Evolutionary conservation across 352 stramenopile species (phyloP).

Genomic region (Phytophthora citrophthora): DNA sequence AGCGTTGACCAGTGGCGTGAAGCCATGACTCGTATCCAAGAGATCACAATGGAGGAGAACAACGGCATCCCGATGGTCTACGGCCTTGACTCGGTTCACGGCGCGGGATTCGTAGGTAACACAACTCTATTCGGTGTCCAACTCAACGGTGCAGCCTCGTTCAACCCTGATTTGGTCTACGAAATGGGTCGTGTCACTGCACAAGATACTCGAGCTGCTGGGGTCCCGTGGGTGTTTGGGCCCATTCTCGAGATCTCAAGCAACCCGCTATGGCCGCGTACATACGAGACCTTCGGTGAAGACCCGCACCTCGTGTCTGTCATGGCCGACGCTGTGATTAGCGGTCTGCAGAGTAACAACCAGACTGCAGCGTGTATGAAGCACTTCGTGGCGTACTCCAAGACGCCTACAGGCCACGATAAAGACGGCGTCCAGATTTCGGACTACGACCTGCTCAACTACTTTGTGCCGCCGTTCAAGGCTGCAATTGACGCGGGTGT

Average conservation of each 20-base stretch:
- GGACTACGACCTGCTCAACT: slow-evolving; percentile 77
- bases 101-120: slow-evolving; percentile 56
- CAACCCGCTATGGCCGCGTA: not conserved
- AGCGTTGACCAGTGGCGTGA: slow-evolving; percentile 53
- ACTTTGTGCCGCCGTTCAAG: slow-evolving; percentile 78
- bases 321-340: slow-evolving; percentile 70
- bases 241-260: not conserved
- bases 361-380: slow-evolving; percentile 84
- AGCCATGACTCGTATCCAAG: slow-evolving; percentile 67
- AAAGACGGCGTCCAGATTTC: slow-evolving; percentile 69
- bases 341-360: slow-evolving; percentile 73
- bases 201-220: not conserved
- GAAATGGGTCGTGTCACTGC: slow-evolving; percentile 8
- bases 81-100: slow-evolving; percentile 71
- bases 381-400: slow-evolving; percentile 74
- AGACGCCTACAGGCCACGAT: slow-evolving; percentile 77
- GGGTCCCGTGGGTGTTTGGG: not conserved
- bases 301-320: slow-evolving; percentile 77
- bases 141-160: slow-evolving; percentile 2
- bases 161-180: slow-evolving; percentile 12
- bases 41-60: slow-evolving; percentile 60
- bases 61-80: slow-evolving; percentile 66
- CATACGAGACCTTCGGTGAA: slow-evolving; percentile 37
- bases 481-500: slow-evolving; percentile 70
- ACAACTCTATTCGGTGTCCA: slow-evolving; percentile 79